These are phyloP conservation scores for Ogataea pilisensis DNA, from an alignment of 805 yeast species.

Conservation along the genomic window DNA sequence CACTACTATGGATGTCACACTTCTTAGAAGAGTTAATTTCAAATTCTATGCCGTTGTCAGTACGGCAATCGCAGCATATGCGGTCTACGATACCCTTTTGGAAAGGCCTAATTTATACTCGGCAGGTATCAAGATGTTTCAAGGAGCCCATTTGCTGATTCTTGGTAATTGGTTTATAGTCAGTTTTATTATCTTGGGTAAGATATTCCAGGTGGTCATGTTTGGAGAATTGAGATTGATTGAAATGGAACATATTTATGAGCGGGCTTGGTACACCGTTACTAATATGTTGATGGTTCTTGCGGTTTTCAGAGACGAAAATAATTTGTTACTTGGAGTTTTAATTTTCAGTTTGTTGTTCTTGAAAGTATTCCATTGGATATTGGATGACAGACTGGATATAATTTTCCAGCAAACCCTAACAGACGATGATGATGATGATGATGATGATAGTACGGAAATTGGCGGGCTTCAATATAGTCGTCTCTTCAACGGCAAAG, in stretches of 20 bases:
- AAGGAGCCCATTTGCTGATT: slow-evolving; percentile 42
- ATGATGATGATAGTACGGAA: slow-evolving; percentile 1
- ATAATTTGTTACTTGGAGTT: slow-evolving; percentile 39
- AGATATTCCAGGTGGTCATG: slow-evolving; percentile 45
- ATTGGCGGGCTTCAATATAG: not conserved
- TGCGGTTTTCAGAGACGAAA: slow-evolving; percentile 48
- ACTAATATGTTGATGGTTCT: slow-evolving; percentile 58
- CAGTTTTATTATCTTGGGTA: slow-evolving; percentile 36
- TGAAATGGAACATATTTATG: slow-evolving; percentile 73
- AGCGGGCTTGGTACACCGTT: slow-evolving; percentile 58
- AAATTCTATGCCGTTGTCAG: slow-evolving; percentile 27
- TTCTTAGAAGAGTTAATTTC: slow-evolving; percentile 12
- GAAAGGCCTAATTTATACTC: slow-evolving; percentile 46
- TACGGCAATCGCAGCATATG: slow-evolving; percentile 32
- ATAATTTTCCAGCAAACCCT: slow-evolving; percentile 41
- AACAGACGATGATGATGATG: slow-evolving; percentile 8
- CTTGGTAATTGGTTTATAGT: slow-evolving; percentile 42
- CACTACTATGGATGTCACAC: slow-evolving; percentile 4
- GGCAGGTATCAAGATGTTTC: slow-evolving; percentile 46
- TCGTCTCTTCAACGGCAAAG: not conserved
- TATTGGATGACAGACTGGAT: slow-evolving; percentile 49
- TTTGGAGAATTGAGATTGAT: slow-evolving; percentile 74
- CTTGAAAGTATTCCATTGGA: slow-evolving; percentile 73
- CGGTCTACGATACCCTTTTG: slow-evolving; percentile 35
- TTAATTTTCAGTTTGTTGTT: slow-evolving; percentile 38